These are phyloP conservation scores for Aspergillus bertholletiae DNA, from an alignment of 495 filamentous ascomycete species.

Conservation along the genomic window DNA sequence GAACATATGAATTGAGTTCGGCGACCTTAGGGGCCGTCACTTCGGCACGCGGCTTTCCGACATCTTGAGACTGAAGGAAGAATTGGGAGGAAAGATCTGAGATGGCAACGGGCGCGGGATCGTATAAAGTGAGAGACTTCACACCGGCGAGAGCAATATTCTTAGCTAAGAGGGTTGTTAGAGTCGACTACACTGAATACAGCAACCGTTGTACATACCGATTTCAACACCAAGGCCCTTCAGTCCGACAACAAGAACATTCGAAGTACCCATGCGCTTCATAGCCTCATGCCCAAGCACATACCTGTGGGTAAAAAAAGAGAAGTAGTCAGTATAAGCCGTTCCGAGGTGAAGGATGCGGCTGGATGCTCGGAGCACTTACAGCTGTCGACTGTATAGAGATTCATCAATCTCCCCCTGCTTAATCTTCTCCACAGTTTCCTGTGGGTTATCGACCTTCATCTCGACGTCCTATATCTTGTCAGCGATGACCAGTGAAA, in stretches of 20 bases:
- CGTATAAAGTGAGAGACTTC: constrained; percentile 81
- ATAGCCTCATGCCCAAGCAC: constrained; percentile 98
- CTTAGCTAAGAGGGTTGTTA: constrained; percentile 61
- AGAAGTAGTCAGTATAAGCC: constrained; percentile 6
- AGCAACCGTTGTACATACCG: constrained; percentile 39
- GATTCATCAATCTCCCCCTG: constrained; percentile 88
- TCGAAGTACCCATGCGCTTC: constrained; percentile 97
- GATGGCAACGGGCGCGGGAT: constrained; percentile 75
- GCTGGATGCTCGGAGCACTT: constrained; percentile 19
- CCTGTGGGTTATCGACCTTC: constrained; percentile 69
- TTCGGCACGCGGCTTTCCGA: constrained; percentile 85
- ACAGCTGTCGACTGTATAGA: constrained; percentile 95
- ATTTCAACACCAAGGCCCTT: constrained; percentile 97
- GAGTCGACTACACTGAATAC: background rate
- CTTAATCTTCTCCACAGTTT: constrained; percentile 55
- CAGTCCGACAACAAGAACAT: constrained; percentile 87
- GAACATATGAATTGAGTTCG: constrained; percentile 95
- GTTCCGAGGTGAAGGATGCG: background rate
- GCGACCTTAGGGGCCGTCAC: constrained; percentile 85
- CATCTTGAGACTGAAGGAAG: constrained; percentile 84
- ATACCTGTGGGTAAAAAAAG: constrained; percentile 48
- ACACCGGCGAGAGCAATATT: constrained; percentile 97
- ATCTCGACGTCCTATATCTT: constrained; percentile 61
- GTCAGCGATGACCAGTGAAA: constrained; percentile 12
- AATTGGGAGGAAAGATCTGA: constrained; percentile 94